Conservation (phyloP, 129 eudicot species). For the Flaveria trinervia region DNA sequence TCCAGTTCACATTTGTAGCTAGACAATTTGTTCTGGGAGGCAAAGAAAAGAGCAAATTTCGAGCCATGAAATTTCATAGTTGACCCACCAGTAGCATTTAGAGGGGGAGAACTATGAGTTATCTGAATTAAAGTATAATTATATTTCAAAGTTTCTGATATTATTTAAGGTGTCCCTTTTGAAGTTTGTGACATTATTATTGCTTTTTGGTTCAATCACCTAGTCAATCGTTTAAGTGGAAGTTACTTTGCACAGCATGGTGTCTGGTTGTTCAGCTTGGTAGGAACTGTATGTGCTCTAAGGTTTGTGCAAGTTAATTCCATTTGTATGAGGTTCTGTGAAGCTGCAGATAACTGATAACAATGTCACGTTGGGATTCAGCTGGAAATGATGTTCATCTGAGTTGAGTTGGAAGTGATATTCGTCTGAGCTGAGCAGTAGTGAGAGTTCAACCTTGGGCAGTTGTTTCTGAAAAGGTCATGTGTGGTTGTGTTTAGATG, state of each 20-base stretch:
- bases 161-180: conserved; percentile 4
- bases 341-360: conserved; percentile 17
- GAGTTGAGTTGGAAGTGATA: conserved; percentile 20
- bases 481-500: conserved; percentile 13
- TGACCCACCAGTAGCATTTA: background rate
- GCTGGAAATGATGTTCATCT: conserved; percentile 21
- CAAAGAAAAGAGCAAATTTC: background rate
- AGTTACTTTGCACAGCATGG: conserved; percentile 10
- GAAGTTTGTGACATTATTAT: conserved; percentile 32
- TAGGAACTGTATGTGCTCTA: background rate
- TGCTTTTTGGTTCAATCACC: conserved; percentile 13
- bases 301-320: conserved; percentile 7
- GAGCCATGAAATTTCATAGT: background rate
- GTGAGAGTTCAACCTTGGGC: conserved; percentile 19
- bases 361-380: background rate
- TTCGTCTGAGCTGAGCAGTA: background rate
- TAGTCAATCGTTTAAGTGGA: conserved; percentile 20
- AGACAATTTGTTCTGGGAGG: background rate
- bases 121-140: background rate
- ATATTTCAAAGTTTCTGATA: background rate
- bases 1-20: background rate
- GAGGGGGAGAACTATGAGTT: background rate
- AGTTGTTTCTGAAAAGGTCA: conserved; percentile 25
- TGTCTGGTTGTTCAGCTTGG: conserved; percentile 20
- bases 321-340: conserved; percentile 8